Evolutionary conservation across 768 basidiomycete genomes (phyloP).

Genomic region (Pisolithus microcarpus): DNA sequence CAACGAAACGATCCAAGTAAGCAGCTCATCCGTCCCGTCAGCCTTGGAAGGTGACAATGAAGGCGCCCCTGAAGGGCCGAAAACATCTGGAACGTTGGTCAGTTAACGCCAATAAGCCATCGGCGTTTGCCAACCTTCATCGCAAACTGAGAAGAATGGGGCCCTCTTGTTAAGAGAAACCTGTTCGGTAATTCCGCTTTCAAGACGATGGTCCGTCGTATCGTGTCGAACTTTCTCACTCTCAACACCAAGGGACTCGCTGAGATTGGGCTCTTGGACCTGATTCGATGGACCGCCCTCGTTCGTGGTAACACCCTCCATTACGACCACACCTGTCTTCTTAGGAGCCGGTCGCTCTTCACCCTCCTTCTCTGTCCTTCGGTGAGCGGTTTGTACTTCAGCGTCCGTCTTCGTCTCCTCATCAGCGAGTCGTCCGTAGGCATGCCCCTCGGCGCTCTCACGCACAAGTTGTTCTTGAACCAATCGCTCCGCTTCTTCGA

Average conservation of each 20-base stretch:
- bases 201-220: background rate
- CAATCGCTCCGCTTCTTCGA: conserved; percentile 25
- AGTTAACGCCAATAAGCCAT: background rate
- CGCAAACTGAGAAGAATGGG: background rate
- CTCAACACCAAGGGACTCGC: background rate
- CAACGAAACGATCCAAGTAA: conserved; percentile 43
- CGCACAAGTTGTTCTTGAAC: conserved; percentile 1
- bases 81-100: conserved; percentile 43
- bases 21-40: conserved; percentile 38
- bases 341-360: background rate
- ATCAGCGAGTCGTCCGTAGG: background rate
- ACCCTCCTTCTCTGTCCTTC: conserved; percentile 20
- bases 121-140: conserved; percentile 18
- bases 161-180: background rate
- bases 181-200: background rate
- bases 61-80: conserved; percentile 39
- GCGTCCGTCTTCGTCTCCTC: conserved; percentile 20
- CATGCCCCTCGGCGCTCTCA: conserved; percentile 11
- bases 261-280: background rate
- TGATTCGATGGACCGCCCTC: background rate
- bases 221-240: conserved; percentile 2
- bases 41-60: conserved; percentile 27
- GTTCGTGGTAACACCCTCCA: conserved; percentile 1
- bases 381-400: conserved; percentile 21
- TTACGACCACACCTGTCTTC: background rate